Percentiles rank a stretch among this genome's conserved stretches.
These are phyloP conservation scores for Pleodorina starrii DNA, from an alignment of 139 green algal genomes.

Conservation along the genomic window DNA sequence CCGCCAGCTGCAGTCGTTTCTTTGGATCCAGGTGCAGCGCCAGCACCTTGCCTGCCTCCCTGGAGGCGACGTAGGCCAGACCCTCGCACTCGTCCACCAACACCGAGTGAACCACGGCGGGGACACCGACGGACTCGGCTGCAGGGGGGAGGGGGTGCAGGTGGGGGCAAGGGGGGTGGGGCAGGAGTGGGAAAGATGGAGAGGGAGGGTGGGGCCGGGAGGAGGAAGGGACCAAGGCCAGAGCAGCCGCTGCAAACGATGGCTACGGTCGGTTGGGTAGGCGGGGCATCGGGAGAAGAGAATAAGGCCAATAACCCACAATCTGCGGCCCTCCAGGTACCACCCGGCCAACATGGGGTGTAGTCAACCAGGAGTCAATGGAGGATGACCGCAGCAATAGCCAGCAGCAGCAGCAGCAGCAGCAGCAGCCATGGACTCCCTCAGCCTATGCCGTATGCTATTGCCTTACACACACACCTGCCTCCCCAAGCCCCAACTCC, in stretches of 20 bases:
- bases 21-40: slow-evolving; percentile 27
- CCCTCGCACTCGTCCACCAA: slow-evolving; percentile 83
- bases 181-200: neutral
- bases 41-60: slow-evolving; percentile 67
- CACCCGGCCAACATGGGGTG: too few species aligned
- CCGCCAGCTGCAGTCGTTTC: slow-evolving; percentile 6
- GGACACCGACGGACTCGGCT: neutral
- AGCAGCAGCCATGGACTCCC: neutral
- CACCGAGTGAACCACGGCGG: slow-evolving; percentile 75
- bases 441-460: too few species aligned
- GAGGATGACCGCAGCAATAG: too few species aligned
- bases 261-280: too few species aligned
- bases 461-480: too few species aligned
- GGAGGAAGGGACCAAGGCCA: neutral
- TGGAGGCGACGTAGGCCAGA: slow-evolving; percentile 75
- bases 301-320: too few species aligned
- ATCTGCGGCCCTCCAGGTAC: too few species aligned
- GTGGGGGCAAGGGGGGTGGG: neutral
- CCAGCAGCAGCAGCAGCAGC: too few species aligned
- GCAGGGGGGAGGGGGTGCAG: neutral
- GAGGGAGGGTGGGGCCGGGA: neutral
- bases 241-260: neutral
- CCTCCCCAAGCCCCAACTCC: too few species aligned
- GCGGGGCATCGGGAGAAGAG: too few species aligned
- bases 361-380: too few species aligned